Evolutionary conservation across 345 rosid species (phyloP).

Genomic region (Clarkia xantiana): DNA sequence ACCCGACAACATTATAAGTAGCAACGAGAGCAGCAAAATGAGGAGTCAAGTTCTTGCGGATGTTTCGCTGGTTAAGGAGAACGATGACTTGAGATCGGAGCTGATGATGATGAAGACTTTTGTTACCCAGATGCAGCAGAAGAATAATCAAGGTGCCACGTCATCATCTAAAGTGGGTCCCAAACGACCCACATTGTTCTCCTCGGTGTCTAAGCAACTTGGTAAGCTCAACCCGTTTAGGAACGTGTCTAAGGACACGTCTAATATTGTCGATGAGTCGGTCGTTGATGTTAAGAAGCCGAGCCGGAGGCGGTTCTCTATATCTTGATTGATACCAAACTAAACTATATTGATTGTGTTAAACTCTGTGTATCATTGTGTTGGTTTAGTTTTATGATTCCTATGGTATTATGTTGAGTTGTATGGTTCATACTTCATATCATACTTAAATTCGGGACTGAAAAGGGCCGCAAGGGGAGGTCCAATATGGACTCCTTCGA

Average conservation of each 20-base stretch:
- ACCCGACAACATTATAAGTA: slow-evolving; percentile 73
- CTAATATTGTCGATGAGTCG: slow-evolving; percentile 17
- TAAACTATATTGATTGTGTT: no score
- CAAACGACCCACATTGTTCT: slow-evolving; percentile 29
- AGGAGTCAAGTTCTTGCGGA: slow-evolving; percentile 55
- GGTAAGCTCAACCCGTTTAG: slow-evolving; percentile 75
- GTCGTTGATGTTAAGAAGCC: slow-evolving; percentile 65
- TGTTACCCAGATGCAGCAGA: slow-evolving; percentile 45
- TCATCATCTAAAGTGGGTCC: not conserved
- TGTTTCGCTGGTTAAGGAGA: slow-evolving; percentile 57
- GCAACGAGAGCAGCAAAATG: slow-evolving; percentile 13
- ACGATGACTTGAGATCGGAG: slow-evolving; percentile 67
- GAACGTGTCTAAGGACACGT: slow-evolving; percentile 68
- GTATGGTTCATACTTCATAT: no score
- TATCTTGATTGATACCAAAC: slow-evolving; percentile 37
- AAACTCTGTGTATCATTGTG: no score
- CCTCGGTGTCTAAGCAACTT: slow-evolving; percentile 68
- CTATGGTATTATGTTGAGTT: no score
- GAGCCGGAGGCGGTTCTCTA: slow-evolving; percentile 80
- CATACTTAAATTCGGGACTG: no score
- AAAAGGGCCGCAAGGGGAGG: no score
- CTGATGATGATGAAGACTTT: slow-evolving; percentile 67
- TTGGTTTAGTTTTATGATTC: no score
- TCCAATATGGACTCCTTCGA: no score
- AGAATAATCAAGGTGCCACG: slow-evolving; percentile 11